phyloP scores from a whole-genome alignment of 306 rosid species.

The Dryas octopetala region DNA sequence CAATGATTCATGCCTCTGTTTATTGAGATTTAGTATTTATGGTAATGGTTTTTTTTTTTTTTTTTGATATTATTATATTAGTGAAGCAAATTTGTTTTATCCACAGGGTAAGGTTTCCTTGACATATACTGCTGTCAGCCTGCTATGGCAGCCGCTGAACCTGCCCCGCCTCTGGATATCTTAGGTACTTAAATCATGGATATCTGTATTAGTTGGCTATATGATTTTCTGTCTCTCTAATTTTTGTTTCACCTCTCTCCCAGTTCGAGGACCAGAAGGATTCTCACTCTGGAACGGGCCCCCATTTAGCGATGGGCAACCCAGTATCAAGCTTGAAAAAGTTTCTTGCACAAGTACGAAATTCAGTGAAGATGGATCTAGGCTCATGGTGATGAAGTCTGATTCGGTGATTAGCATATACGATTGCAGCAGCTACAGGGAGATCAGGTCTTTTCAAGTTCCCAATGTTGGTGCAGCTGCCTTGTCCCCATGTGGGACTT shows the following conservation, averaged over 20 bases:
- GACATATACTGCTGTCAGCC: slow-evolving; percentile 7
- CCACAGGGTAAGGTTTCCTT: background rate
- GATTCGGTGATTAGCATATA: slow-evolving; percentile 46
- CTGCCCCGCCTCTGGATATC: slow-evolving; percentile 59
- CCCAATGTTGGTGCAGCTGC: slow-evolving; percentile 55
- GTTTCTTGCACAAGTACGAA: slow-evolving; percentile 53
- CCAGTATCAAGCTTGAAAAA: slow-evolving; percentile 61
- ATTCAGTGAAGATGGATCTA: slow-evolving; percentile 77
- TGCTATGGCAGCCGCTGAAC: slow-evolving; percentile 56
- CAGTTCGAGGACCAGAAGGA: slow-evolving; percentile 76
- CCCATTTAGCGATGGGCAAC: slow-evolving; percentile 58
- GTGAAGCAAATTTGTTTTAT: background rate
- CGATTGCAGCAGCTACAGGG: slow-evolving; percentile 52
- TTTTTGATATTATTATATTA: background rate
- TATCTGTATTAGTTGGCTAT: background rate
- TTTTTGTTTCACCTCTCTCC: slow-evolving; percentile 11
- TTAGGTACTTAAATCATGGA: slow-evolving; percentile 48
- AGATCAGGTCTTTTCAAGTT: slow-evolving; percentile 65
- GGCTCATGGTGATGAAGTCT: slow-evolving; percentile 62
- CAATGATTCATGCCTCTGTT: background rate
- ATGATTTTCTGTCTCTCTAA: background rate
- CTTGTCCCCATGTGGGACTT: slow-evolving; percentile 76
- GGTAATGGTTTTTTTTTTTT: too few species aligned
- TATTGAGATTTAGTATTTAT: background rate
- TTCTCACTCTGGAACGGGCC: slow-evolving; percentile 85